A percentile compares a stretch with the other conserved stretches of the same genome.
phyloP scores from a whole-genome alignment of 306 rosid genomes.

The Prunus kanzakura region DNA sequence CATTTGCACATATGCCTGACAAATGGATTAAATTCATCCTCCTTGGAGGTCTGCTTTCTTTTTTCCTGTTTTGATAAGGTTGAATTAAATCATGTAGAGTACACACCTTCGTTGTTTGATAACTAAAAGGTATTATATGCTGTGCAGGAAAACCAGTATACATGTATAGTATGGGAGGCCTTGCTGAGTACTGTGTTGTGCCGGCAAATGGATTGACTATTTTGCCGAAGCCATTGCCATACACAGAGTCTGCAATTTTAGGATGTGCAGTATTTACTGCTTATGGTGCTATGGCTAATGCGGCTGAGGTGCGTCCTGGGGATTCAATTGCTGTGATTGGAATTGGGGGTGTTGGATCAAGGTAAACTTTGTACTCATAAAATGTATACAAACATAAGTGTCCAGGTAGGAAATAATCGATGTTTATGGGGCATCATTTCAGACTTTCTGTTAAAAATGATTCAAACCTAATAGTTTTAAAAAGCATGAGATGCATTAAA shows the following conservation, averaged over 20 bases:
- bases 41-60: not conserved
- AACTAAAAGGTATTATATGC: slow-evolving; percentile 21
- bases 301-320: slow-evolving; percentile 88
- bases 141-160: slow-evolving; percentile 75
- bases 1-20: not conserved
- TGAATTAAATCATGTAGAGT: not conserved
- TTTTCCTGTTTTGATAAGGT: not conserved
- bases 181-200: slow-evolving; percentile 94
- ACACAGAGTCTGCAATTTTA: slow-evolving; percentile 77
- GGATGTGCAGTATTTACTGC: slow-evolving; percentile 99
- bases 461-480: too few species aligned
- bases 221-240: slow-evolving; percentile 77
- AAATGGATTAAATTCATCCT: not conserved
- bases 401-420: not conserved
- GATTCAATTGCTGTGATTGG: slow-evolving; percentile 93
- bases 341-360: slow-evolving; percentile 93
- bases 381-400: not conserved
- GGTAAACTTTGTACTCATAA: slow-evolving; percentile 40
- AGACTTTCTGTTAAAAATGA: not conserved
- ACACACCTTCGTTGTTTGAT: slow-evolving; percentile 2
- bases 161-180: slow-evolving; percentile 98
- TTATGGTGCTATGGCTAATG: slow-evolving; percentile 98
- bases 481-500: not conserved
- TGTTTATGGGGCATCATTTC: not conserved
- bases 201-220: slow-evolving; percentile 77